Evolutionary conservation across 208 protist genomes (phyloP), one percentile per base, ranked within the genome.

Genomic region (Trypanosoma theileri): DNA sequence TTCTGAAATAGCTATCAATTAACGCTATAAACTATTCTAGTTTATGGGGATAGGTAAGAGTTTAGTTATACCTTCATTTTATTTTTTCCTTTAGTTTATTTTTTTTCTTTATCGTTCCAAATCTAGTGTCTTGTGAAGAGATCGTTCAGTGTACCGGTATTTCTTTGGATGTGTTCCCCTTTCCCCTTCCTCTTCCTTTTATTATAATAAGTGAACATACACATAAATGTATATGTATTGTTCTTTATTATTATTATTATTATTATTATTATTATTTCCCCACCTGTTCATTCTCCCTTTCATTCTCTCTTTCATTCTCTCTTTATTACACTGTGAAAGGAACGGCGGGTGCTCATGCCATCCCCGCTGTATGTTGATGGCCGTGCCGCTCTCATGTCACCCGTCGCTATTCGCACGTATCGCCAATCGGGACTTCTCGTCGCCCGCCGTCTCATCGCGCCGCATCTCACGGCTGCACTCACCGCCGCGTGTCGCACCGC

Each of bases 391-490:
- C 75, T 85, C 21, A 50, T 85, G 48, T 75, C 78, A 1, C 73
- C 84, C 24, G 75, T 52, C 9, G 75, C 75, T 21, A 76, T 93
- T 51, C 76, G 84, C 21, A 77, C 71, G 31, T 93, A 88, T 63
- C 80, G 88, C 22, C 80, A 89, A 48, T 64, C 82, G 54, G 88
- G 88, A 40, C 45, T 85, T 35, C 53, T 93, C 35, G 44, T 91
- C 11, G 82, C 81, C 12, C 62, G 85, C 16, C 28, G 64, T 16
- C 85, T 90, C 52, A 41, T 93, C 3, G n/a, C 51, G 13, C 44
- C 51, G 1, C 10, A 13, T 16, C 21, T 72, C 40, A 28, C 73
- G 14, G 51, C 41, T 4, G 35, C 31, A 31, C 81, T 93, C 26
- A 69, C 83, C 10, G 3, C 54, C 17, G 75, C 75, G 4, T 84